Evolutionary conservation across 768 basidiomycete genomes (phyloP).

Genomic region (Leucocoprinus sp.): DNA sequence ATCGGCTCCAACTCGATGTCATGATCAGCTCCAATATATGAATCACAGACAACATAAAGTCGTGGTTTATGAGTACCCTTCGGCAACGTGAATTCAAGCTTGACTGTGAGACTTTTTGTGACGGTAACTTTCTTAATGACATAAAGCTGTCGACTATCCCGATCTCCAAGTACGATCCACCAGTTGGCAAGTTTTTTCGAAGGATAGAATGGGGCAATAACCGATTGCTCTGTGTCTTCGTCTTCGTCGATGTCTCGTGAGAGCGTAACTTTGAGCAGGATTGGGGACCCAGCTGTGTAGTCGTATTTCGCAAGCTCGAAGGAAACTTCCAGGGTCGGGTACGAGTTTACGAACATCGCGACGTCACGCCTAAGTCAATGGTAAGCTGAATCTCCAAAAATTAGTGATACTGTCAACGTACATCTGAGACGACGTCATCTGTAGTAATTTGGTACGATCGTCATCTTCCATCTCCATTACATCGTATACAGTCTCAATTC

Average conservation of each 20-base stretch:
- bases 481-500: constrained; percentile 88
- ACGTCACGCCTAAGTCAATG: constrained; percentile 69
- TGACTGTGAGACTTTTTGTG: constrained; percentile 75
- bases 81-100: constrained; percentile 83
- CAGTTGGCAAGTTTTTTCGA: constrained; percentile 87
- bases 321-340: constrained; percentile 90
- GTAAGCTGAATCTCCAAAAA: constrained; percentile 13
- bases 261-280: constrained; percentile 71
- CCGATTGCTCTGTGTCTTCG: constrained; percentile 66
- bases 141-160: constrained; percentile 69
- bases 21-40: constrained; percentile 87
- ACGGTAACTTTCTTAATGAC: constrained; percentile 87
- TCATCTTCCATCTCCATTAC: constrained; percentile 98
- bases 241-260: constrained; percentile 77
- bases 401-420: constrained; percentile 34
- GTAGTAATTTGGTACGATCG: constrained; percentile 68
- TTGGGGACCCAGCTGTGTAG: constrained; percentile 79
- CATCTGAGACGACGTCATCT: constrained; percentile 85
- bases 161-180: constrained; percentile 96
- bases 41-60: constrained; percentile 88
- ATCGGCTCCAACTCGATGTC: constrained; percentile 78
- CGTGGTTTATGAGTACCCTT: constrained; percentile 79
- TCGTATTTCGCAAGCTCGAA: constrained; percentile 83
- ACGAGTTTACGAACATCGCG: constrained; percentile 92
- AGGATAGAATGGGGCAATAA: constrained; percentile 93